A percentile compares a stretch with the other conserved stretches of the same genome.
These are phyloP conservation scores for Acorus calamus DNA, from an alignment of 106 monocot genomes.

Conservation along the genomic window DNA sequence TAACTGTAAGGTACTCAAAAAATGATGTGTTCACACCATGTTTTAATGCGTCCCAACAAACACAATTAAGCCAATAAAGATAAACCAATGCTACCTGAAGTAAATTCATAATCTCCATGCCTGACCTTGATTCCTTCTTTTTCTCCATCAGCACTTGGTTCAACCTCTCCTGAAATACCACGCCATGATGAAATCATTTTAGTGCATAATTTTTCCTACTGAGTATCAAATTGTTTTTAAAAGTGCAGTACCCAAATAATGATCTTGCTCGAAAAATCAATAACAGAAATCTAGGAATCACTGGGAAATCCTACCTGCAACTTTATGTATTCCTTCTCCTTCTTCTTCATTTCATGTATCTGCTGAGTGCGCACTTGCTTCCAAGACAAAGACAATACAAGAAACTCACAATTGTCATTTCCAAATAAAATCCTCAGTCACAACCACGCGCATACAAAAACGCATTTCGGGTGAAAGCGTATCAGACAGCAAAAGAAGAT, in stretches of 20 bases:
- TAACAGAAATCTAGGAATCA: no score
- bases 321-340: constrained; percentile 97
- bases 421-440: no score
- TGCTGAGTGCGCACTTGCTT: no score
- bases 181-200: background rate
- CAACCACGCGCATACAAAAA: no score
- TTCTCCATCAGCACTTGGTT: constrained; percentile 99
- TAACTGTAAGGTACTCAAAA: no score
- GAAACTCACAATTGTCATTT: no score
- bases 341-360: constrained; percentile 99
- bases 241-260: no score
- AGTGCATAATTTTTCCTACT: background rate
- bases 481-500: background rate
- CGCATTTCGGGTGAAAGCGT: background rate
- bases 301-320: constrained; percentile 61
- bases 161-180: constrained; percentile 65
- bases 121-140: constrained; percentile 95
- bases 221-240: no score
- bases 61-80: no score
- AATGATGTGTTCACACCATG: no score
- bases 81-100: constrained; percentile 67
- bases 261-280: no score
- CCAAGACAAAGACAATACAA: no score
- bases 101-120: constrained; percentile 99
- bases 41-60: background rate